Base-by-base conservation (phyloP, 75 land plant species). In the Pseudotsuga menziesii region DNA sequence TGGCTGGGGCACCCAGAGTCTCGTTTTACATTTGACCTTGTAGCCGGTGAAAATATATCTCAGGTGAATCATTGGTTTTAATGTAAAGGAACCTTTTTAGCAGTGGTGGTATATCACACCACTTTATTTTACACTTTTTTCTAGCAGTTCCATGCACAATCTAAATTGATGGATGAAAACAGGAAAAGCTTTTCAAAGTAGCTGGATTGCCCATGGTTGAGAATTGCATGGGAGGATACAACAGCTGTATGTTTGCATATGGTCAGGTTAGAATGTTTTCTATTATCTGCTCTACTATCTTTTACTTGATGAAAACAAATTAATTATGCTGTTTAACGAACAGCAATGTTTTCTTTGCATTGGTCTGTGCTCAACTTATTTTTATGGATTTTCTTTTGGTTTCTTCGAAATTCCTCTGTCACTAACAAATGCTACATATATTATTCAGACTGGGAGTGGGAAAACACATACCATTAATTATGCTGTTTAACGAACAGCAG, bases 181-280 rank as follows among this genome's bases (percentile, higher is more conserved):
- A 96, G 99, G 99, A 91, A 78, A 94, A 89, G 58, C 72, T 96
- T 17, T 96, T 96, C 82, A 90, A 88, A 89, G 95, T 94, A 27
- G 98, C 97, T 78, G 99, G 99, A 56, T 76, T 92, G 81, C 97
- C 99, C 3, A 96, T 96, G 99, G 99, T 96, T 41, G 99, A 96
- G 48, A 96, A 96, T 56, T 94, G 98, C 69, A 73, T 96, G 80
- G 82, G 76, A 56, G 99, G 99, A 5, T 96, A 96, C 87, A 96
- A 96, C 78, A 94, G 94, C 72, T 96, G 98, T 77, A 96, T 96
- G 99, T 96, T 96, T 88, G 99, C 99, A 22, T 96, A 96, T 79
- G 99, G 99, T 44, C 98, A 96, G 82, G 98, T 91, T 27, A 77
- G 91, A 48, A 35, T 23, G 67, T 64, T 56, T 29, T 74, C 7